These are phyloP conservation scores for Rugonectria rugulosa DNA, from an alignment of 2,329 filamentous ascomycete genomes.

Conservation along the genomic window DNA sequence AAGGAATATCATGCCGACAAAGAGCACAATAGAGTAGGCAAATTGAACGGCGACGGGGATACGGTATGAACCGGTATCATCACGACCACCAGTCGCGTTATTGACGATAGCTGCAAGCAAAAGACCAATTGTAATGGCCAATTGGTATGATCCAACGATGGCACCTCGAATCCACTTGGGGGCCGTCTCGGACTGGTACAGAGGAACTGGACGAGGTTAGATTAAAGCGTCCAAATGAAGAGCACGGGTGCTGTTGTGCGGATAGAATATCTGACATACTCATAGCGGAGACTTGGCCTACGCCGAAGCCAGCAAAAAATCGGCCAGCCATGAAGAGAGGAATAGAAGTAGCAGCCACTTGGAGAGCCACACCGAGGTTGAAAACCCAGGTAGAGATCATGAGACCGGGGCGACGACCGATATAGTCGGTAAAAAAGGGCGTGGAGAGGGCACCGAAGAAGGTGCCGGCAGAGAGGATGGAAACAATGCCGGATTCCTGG, in stretches of 20 bases:
- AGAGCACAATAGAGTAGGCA: conserved; percentile 70
- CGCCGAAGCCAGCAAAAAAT: conserved; percentile 76
- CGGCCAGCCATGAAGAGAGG: conserved; percentile 75
- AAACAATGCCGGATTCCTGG: conserved; percentile 71
- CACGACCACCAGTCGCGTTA: conserved; percentile 62
- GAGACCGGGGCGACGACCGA: conserved; percentile 71
- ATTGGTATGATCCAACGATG: conserved; percentile 73
- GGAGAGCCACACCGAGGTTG: conserved; percentile 70
- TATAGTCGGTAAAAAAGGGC: conserved; percentile 67
- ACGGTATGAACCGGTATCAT: conserved; percentile 66
- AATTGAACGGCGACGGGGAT: conserved; percentile 71
- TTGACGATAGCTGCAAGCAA: conserved; percentile 71
- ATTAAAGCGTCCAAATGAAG: conserved; percentile 61
- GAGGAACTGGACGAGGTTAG: conserved; percentile 70
- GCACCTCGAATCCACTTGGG: conserved; percentile 75
- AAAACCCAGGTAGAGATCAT: conserved; percentile 70
- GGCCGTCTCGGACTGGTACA: conserved; percentile 73
- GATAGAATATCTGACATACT: too few species aligned
- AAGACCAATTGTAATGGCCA: conserved; percentile 72
- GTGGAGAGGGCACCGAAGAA: conserved; percentile 75
- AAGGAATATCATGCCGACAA: conserved; percentile 68
- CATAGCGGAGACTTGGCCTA: conserved; percentile 74
- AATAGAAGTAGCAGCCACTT: conserved; percentile 67
- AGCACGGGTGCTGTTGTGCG: too few species aligned
- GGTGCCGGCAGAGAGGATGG: conserved; percentile 78